Base-by-base conservation (phyloP, 2,329 filamentous ascomycete genomes). In the Aspergillus sp. region DNA sequence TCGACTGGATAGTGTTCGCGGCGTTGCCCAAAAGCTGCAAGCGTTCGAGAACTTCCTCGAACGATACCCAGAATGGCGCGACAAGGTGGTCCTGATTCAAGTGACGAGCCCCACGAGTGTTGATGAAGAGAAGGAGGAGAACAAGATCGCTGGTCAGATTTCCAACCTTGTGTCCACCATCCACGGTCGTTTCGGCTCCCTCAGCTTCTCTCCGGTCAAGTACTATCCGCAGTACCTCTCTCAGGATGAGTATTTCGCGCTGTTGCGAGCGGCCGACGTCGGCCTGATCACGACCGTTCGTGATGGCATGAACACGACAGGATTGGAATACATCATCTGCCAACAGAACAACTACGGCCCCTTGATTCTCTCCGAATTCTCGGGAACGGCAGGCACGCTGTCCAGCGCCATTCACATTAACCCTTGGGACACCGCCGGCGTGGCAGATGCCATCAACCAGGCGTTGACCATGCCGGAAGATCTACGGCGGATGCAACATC, bases 221-320 rank as follows among this genome's bases (percentile, higher is more conserved):
- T 91, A 97, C 73, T 97, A 94, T 71, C 91, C 92, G 6, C 92
- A 97, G 70, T 97, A 97, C 69, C 81, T 97, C 43, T 87, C 85
- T 45, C 88, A 88, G 60, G 88, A 91, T 63, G 92, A 97, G 73
- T 97, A 97, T 72, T 95, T 96, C 71, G 92, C 93, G 3, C 82
- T 97, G n/a, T 81, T 97, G 48, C 86, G 93, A 20, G 85, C 91
- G 2, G 92, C 89, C 31, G 91, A 97, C 69, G 89, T 97, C 60
- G 93, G 91, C 3, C 79, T 97, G 47, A 97, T 97, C 71, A 97
- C 94, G 5, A 96, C 91, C 61, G 92, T 97, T 19, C 86, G 93
- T 55, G 94, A 97, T 70, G 93, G 93, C 53, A 97, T 97, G 92
- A 97, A 97, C 77, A 97, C 93, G 0, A 96, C 92, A 17, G 95